Percentiles rank a stretch among this genome's conserved stretches.
These are phyloP conservation scores for Malassezia cuniculi DNA, from an alignment of 1,284 basidiomycete genomes.

Conservation along the genomic window DNA sequence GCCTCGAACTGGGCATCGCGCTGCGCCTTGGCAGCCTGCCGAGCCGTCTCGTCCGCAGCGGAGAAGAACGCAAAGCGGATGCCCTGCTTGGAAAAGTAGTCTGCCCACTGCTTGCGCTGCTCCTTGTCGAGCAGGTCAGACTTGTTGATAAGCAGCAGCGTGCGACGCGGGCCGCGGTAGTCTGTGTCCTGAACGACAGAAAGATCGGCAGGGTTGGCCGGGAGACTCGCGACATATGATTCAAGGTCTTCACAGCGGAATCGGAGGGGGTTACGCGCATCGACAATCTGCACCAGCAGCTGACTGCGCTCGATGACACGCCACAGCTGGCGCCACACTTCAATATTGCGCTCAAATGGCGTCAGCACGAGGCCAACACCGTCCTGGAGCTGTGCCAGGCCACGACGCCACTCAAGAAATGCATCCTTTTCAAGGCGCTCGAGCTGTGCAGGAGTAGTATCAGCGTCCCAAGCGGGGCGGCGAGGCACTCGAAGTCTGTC, in stretches of 20 bases:
- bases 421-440: conserved; percentile 38
- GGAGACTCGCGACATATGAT: conserved; percentile 45
- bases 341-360: conserved; percentile 44
- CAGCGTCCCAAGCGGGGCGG: conserved; percentile 33
- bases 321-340: conserved; percentile 46
- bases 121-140: conserved; percentile 76
- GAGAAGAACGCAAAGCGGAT: conserved; percentile 92
- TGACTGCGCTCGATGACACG: conserved; percentile 43
- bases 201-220: conserved; percentile 80
- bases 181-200: conserved; percentile 47
- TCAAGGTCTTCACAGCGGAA: conserved; percentile 45
- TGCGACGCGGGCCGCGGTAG: conserved; percentile 54
- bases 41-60: conserved; percentile 71
- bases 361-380: conserved; percentile 41
- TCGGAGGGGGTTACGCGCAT: conserved; percentile 41
- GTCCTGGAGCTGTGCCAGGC: conserved; percentile 41
- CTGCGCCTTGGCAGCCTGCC: conserved; percentile 50
- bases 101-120: conserved; percentile 77
- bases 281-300: conserved; percentile 44
- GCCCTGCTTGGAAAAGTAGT: conserved; percentile 73
- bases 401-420: conserved; percentile 42
- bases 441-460: conserved; percentile 38
- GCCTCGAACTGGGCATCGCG: conserved; percentile 49
- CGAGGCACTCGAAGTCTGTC: conserved; percentile 37
- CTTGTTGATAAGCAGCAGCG: conserved; percentile 85